phyloP scores from a whole-genome alignment of 1,139 yeast genomes.

The Nakaseomyces uthaithaninus region DNA sequence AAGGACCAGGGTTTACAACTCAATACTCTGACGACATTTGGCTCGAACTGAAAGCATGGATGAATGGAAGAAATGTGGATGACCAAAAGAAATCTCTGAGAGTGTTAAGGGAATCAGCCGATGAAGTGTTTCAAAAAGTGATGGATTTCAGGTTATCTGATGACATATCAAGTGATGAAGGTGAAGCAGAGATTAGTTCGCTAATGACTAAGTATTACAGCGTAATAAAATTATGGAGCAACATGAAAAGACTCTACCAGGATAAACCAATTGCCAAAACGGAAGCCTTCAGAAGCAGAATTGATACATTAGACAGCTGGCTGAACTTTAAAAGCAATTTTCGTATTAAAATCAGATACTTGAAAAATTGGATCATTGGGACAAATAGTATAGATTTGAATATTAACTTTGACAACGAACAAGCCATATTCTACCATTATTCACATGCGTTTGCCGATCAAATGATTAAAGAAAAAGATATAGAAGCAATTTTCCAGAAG shows the following conservation, averaged over 20 bases:
- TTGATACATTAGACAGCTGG: conserved; percentile 84
- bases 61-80: conserved; percentile 70
- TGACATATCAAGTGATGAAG: conserved; percentile 16
- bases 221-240: conserved; percentile 74
- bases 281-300: conserved; percentile 53
- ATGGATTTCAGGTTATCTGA: conserved; percentile 33
- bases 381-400: conserved; percentile 37
- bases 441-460: conserved; percentile 75
- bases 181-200: conserved; percentile 17
- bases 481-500: conserved; percentile 55
- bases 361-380: conserved; percentile 61
- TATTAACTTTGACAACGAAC: conserved; percentile 37
- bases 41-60: conserved; percentile 73
- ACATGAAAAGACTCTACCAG: conserved; percentile 63
- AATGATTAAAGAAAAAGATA: conserved; percentile 77
- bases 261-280: conserved; percentile 70
- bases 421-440: conserved; percentile 32
- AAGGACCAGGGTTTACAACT: conserved; percentile 39
- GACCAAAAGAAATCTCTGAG: conserved; percentile 71
- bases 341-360: conserved; percentile 44
- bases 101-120: conserved; percentile 66
- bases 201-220: conserved; percentile 57
- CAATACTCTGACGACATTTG: conserved; percentile 63
- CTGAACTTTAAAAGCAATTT: conserved; percentile 66
- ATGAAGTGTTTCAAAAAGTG: conserved; percentile 64